Percentiles rank a stretch among this genome's conserved stretches.
Evolutionary conservation across 345 rosid genomes (phyloP).

Genomic region (Cardiospermum halicacabum): DNA sequence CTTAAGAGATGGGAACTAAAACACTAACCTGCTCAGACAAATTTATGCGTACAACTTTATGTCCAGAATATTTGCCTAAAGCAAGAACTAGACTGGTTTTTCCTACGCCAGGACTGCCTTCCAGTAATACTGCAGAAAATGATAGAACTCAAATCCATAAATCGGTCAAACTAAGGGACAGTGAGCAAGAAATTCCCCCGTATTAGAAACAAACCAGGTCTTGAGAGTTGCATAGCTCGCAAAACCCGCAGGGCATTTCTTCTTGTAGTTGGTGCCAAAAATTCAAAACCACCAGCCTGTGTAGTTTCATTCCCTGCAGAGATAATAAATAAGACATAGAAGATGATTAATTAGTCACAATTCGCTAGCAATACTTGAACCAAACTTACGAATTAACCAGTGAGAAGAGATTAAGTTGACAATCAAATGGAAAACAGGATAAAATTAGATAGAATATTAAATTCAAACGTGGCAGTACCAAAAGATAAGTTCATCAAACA

Average conservation of each 20-base stretch:
- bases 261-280: slow-evolving; percentile 81
- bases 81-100: slow-evolving; percentile 90
- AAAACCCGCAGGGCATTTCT: slow-evolving; percentile 78
- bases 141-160: background rate
- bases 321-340: background rate
- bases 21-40: slow-evolving; percentile 85
- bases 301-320: slow-evolving; percentile 41
- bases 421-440: background rate
- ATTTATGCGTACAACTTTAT: slow-evolving; percentile 90
- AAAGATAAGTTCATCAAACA: no score
- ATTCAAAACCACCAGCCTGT: slow-evolving; percentile 69
- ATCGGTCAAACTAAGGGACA: background rate
- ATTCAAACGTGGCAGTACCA: background rate
- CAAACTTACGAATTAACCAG: background rate
- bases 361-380: background rate
- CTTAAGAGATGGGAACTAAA: background rate
- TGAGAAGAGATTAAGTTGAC: background rate
- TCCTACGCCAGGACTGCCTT: slow-evolving; percentile 99
- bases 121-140: slow-evolving; percentile 59
- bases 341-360: background rate
- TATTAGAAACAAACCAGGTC: slow-evolving; percentile 52
- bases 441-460: background rate
- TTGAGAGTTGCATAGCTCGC: slow-evolving; percentile 92
- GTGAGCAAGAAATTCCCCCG: slow-evolving; percentile 11
- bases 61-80: slow-evolving; percentile 89